Percentiles rank a stretch among this genome's conserved stretches.
These are phyloP conservation scores for Cercospora janseana DNA, from an alignment of 2,329 filamentous ascomycete genomes.

Conservation along the genomic window DNA sequence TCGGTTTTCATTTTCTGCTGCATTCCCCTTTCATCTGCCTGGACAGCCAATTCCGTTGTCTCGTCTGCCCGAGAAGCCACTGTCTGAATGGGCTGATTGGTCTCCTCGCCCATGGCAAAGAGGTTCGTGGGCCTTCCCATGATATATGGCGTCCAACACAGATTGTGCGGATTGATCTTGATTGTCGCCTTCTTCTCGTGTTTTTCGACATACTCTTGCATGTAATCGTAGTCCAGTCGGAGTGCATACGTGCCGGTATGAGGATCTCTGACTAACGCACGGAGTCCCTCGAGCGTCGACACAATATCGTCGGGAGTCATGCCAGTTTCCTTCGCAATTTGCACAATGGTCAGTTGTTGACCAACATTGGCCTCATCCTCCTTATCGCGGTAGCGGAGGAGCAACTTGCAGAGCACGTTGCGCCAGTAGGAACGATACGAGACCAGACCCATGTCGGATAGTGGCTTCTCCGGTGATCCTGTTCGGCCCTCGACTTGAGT, in stretches of 20 bases:
- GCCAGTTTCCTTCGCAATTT: constrained; percentile 83
- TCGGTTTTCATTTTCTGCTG: constrained; percentile 36
- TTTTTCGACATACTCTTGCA: constrained; percentile 80
- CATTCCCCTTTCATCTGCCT: constrained; percentile 47
- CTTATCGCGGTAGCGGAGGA: constrained; percentile 60
- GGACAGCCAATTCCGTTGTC: constrained; percentile 48
- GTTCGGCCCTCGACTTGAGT: constrained; percentile 91
- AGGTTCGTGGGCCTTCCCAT: constrained; percentile 67
- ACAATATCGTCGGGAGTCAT: constrained; percentile 97
- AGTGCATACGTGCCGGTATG: constrained; percentile 86
- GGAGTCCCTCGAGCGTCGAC: constrained; percentile 83
- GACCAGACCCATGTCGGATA: constrained; percentile 96
- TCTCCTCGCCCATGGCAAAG: constrained; percentile 40
- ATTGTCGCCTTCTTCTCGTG: constrained; percentile 90
- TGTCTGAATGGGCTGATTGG: constrained; percentile 60
- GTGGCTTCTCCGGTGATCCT: constrained; percentile 91
- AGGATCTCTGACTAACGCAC: constrained; percentile 85
- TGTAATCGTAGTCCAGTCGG: constrained; percentile 80
- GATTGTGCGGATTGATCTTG: constrained; percentile 71
- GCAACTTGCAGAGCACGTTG: constrained; percentile 78
- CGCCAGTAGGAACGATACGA: constrained; percentile 99
- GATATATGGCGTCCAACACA: constrained; percentile 95
- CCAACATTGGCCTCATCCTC: constrained; percentile 26
- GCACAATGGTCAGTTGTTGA: constrained; percentile 50
- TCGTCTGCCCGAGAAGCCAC: constrained; percentile 79